Evolutionary conservation across 345 rosid species (phyloP).

Genomic region (Gossypium raimondii): DNA sequence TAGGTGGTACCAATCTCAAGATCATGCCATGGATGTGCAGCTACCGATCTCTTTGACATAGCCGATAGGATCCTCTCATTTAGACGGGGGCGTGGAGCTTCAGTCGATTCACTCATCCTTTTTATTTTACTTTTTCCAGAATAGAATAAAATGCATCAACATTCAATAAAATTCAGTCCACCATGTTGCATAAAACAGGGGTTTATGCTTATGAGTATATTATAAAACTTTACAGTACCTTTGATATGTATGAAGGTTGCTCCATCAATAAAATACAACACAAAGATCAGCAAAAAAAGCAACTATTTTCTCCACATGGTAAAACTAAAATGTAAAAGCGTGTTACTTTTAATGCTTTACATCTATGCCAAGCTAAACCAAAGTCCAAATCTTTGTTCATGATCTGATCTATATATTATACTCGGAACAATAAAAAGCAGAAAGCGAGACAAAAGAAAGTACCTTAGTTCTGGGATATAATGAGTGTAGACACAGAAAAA

Average conservation of each 20-base stretch:
- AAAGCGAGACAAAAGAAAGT: neutral
- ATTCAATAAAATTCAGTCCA: neutral
- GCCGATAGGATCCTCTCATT: slow-evolving; percentile 94
- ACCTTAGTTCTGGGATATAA: slow-evolving; percentile 29
- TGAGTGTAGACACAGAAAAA: neutral
- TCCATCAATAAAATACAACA: no score
- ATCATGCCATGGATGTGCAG: slow-evolving; percentile 99
- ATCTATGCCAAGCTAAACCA: no score
- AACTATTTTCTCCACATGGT: no score
- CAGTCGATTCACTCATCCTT: slow-evolving; percentile 17
- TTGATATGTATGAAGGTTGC: neutral
- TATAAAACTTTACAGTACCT: neutral
- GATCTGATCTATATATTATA: no score
- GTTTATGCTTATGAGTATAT: neutral
- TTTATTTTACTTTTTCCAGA: slow-evolving; percentile 37
- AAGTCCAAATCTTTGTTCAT: no score
- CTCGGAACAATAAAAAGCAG: no score
- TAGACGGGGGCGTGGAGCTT: slow-evolving; percentile 44
- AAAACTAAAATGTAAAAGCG: no score
- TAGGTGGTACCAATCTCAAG: slow-evolving; percentile 71
- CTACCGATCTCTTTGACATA: slow-evolving; percentile 87
- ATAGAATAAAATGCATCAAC: neutral
- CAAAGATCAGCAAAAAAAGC: no score
- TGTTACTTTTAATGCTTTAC: no score
- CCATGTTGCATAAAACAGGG: neutral